These are phyloP conservation scores for Luffa acutangula DNA, from an alignment of 306 rosid species.

Conservation along the genomic window DNA sequence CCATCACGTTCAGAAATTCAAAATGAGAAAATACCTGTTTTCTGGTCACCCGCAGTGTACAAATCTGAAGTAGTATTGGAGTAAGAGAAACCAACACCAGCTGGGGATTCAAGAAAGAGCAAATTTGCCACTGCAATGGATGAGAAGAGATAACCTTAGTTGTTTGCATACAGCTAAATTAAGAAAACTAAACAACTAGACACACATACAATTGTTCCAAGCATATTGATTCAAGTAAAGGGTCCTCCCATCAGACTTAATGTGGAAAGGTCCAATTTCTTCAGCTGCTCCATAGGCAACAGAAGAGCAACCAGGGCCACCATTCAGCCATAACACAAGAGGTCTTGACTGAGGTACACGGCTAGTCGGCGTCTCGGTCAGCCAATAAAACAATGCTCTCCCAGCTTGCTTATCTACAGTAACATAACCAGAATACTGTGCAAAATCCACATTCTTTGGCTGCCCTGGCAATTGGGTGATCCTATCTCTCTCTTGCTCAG, in stretches of 20 bases:
- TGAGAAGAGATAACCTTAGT: background rate
- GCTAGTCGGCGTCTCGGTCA: conserved; percentile 54
- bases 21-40: conserved; percentile 46
- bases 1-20: background rate
- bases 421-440: conserved; percentile 87
- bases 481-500: conserved; percentile 65
- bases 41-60: conserved; percentile 74
- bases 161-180: background rate
- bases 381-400: conserved; percentile 90
- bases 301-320: conserved; percentile 98
- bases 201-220: conserved; percentile 75
- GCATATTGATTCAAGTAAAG: conserved; percentile 80
- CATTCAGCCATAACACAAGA: conserved; percentile 88
- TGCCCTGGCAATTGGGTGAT: conserved; percentile 69
- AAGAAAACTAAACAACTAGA: background rate
- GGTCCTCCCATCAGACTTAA: conserved; percentile 67
- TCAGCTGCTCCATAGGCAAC: conserved; percentile 93
- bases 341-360: conserved; percentile 65
- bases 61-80: conserved; percentile 66
- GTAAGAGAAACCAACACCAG: conserved; percentile 95
- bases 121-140: conserved; percentile 75
- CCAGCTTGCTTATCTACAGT: conserved; percentile 66
- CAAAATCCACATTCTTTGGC: conserved; percentile 57
- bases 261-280: conserved; percentile 87
- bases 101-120: conserved; percentile 90